Base-by-base conservation (phyloP, 2,329 filamentous ascomycete species). In the Penicillium sp. region DNA sequence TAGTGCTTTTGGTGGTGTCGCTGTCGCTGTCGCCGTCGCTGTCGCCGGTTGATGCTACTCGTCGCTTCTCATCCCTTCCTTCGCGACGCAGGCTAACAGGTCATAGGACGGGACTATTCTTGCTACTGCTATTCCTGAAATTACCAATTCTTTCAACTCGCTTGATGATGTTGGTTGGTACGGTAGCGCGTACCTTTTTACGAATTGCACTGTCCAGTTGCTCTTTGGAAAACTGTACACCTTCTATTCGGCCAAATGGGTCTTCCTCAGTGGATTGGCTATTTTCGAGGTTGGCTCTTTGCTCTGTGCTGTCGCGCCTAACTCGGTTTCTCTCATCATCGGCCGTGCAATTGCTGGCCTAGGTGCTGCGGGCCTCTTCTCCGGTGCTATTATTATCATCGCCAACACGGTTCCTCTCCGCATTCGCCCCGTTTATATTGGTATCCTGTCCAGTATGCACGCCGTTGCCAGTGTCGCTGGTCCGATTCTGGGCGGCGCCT, bases 401-500 rank as follows among this genome's bases (percentile, higher is more conserved):
- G 59, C 70, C 30, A 64, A 71, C 33, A 52, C 68, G 12, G 63
- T 71, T 10, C 66, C 65, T 2, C 58, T 71, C 4, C 37, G 60
- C 8, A 65, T 64, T 21, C 56, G 72, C 7, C 68, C 72, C 0
- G 56, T 61, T 1, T 72, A 63, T 47, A 67, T 58, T 1, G 72
- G 69, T 3, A 18, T 59, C 3, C 6, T 52, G n/a, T 49, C 44
- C 1, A 43, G 40, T 27, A 46, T 49, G 45, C 36, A 49, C 29
- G 46, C 37, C 15, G 24, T 55, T 15, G 48, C 52, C 5, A 55
- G 48, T 36, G 46, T 55, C 8, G 52, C 49, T 15, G 52, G 52
- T 15, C 52, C 52, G 23, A 30, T 55, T 12, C 17, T 78, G 27
- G 76, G 76, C 21, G 76, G 75, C n/a, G 73, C 66, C 8, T 76